phyloP scores from a whole-genome alignment of 2,329 filamentous ascomycete genomes.

The Fonsecaea erecta region DNA sequence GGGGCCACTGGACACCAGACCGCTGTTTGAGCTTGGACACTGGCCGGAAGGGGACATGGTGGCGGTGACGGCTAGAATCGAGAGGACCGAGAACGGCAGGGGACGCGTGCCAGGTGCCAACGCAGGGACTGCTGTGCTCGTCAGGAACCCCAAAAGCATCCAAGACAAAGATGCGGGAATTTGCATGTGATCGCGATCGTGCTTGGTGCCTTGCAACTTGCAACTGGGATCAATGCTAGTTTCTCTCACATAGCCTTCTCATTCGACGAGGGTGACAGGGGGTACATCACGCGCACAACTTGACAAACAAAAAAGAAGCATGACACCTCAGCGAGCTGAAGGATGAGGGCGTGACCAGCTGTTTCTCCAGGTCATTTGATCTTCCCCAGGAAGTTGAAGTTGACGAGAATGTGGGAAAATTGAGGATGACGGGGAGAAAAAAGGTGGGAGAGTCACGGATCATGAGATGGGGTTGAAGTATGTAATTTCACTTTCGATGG shows the following conservation, averaged over 20 bases:
- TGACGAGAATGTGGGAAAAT: background rate
- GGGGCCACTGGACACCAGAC: background rate
- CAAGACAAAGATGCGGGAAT: background rate
- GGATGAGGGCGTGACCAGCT: background rate
- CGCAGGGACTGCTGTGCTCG: slow-evolving; percentile 2
- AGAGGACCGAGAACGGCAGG: background rate
- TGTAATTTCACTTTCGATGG: no score
- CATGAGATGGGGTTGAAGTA: background rate
- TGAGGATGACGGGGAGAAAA: background rate
- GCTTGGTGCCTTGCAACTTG: background rate
- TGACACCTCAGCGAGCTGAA: slow-evolving; percentile 10
- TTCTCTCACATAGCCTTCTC: background rate
- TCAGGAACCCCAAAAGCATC: slow-evolving; percentile 12
- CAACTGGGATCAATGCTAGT: background rate
- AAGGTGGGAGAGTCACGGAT: background rate
- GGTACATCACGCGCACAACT: slow-evolving; percentile 13
- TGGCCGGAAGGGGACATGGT: background rate
- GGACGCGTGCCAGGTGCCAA: background rate
- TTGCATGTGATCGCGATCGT: slow-evolving; percentile 20
- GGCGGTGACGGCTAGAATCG: background rate
- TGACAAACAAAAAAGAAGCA: slow-evolving; percentile 12
- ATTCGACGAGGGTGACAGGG: slow-evolving; percentile 13
- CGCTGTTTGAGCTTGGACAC: background rate
- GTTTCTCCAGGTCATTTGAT: slow-evolving; percentile 6
- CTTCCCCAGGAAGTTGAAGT: slow-evolving; percentile 1